A percentile compares a stretch with the other conserved stretches of the same genome.
These are phyloP conservation scores for Drechslerella dactyloides DNA, from an alignment of 2,329 filamentous ascomycete species.

Conservation along the genomic window DNA sequence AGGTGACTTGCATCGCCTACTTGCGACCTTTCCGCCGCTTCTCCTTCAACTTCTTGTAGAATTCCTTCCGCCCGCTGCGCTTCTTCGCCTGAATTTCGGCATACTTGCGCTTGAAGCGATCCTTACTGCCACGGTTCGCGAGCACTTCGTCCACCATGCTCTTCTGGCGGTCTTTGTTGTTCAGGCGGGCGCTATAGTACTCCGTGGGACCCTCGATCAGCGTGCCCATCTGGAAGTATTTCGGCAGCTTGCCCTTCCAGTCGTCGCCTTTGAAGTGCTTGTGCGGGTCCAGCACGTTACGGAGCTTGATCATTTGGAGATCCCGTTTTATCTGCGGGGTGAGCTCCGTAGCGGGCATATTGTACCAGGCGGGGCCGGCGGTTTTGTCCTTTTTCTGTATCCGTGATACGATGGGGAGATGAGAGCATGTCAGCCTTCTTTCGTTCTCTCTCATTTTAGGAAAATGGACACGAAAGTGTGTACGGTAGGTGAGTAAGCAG, in stretches of 20 bases:
- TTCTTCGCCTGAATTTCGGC: conserved; percentile 81
- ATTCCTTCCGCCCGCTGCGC: conserved; percentile 83
- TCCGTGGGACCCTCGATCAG: conserved; percentile 88
- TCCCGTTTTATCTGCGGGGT: conserved; percentile 88
- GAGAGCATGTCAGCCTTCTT: conserved; percentile 13
- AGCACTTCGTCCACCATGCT: conserved; percentile 87
- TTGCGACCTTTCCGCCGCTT: conserved; percentile 60
- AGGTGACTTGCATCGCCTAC: background rate
- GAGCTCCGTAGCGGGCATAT: conserved; percentile 81
- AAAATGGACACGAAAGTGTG: conserved; percentile 24
- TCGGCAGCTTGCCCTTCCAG: conserved; percentile 71
- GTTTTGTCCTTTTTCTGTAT: conserved; percentile 62
- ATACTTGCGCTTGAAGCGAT: conserved; percentile 86
- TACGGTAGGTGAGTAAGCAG: background rate
- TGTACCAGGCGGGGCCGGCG: conserved; percentile 83
- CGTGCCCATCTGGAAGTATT: conserved; percentile 87
- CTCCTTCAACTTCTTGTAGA: conserved; percentile 79
- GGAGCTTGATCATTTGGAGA: conserved; percentile 85
- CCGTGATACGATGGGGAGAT: conserved; percentile 55
- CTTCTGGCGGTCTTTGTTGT: conserved; percentile 84
- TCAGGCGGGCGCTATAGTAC: conserved; percentile 78
- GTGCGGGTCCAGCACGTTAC: conserved; percentile 85
- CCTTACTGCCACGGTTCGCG: conserved; percentile 68
- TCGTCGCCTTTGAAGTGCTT: conserved; percentile 87
- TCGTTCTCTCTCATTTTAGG: conserved; percentile 15